These are phyloP conservation scores for Oenanthe sinensis DNA, from an alignment of 129 eudicot species.

Conservation along the genomic window DNA sequence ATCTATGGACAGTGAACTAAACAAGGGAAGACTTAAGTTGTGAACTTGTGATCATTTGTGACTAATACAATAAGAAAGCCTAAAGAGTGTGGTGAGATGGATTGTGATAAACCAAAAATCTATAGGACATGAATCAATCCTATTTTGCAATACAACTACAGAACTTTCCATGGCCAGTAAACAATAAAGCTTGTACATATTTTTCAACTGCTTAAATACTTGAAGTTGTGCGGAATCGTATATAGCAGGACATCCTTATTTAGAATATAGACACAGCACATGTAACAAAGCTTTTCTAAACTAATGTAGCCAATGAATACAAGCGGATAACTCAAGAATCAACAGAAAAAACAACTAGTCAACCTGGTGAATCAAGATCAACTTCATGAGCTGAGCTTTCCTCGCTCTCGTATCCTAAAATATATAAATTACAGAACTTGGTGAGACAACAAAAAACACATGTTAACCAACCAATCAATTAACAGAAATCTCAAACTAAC, in stretches of 20 bases:
- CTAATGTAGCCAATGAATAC: neutral
- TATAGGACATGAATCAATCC: neutral
- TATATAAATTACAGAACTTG: neutral
- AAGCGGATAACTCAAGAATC: neutral
- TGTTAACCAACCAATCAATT: neutral
- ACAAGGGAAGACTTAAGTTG: neutral
- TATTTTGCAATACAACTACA: neutral
- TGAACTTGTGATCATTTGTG: neutral
- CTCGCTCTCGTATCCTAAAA: slow-evolving; percentile 85
- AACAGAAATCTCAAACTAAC: neutral
- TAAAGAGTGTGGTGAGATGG: neutral
- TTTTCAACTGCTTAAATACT: neutral
- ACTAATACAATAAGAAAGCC: too few species aligned
- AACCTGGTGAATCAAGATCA: slow-evolving; percentile 77
- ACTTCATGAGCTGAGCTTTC: slow-evolving; percentile 81
- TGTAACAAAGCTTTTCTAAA: neutral
- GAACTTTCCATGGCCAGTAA: neutral
- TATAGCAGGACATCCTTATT: neutral
- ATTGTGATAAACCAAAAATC: neutral
- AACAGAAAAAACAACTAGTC: neutral
- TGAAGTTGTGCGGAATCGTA: neutral
- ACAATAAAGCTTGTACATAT: neutral
- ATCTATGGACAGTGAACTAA: neutral
- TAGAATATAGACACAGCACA: too few species aligned
- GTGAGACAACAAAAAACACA: neutral